Percentiles rank a stretch among this genome's conserved stretches.
Evolutionary conservation across 2,329 filamentous ascomycete genomes (phyloP).

Genomic region (Huntiella omanensis): DNA sequence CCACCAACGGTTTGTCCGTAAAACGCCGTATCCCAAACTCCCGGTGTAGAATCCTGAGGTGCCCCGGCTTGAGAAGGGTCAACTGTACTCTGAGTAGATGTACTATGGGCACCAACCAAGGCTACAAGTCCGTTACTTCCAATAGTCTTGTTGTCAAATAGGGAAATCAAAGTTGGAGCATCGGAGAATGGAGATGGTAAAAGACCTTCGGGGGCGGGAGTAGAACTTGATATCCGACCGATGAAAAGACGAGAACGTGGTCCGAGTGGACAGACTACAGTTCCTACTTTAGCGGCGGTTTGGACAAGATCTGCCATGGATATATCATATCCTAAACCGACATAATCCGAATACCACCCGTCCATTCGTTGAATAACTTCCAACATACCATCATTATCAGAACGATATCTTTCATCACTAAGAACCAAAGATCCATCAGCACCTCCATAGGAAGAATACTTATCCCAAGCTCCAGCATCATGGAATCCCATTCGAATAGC

Average conservation of each 20-base stretch:
- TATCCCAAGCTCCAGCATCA: constrained; percentile 27
- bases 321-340: constrained; percentile 19
- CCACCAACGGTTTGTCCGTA: constrained; percentile 23
- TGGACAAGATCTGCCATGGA: constrained; percentile 36
- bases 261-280: constrained; percentile 25
- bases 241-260: constrained; percentile 32
- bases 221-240: constrained; percentile 28
- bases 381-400: constrained; percentile 29
- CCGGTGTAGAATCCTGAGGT: constrained; percentile 32
- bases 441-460: constrained; percentile 21
- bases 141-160: constrained; percentile 36
- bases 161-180: constrained; percentile 28
- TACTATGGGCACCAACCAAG: constrained; percentile 34
- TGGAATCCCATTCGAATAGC: constrained; percentile 30
- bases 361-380: constrained; percentile 23
- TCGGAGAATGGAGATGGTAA: constrained; percentile 25
- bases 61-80: constrained; percentile 22
- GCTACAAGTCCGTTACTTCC: constrained; percentile 30
- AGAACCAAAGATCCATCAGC: constrained; percentile 28
- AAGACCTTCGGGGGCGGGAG: constrained; percentile 21
- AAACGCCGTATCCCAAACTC: constrained; percentile 33
- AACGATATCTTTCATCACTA: constrained; percentile 19
- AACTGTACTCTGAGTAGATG: constrained; percentile 28
- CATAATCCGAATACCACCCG: constrained; percentile 23
- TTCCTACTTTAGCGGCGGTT: constrained; percentile 30